These are phyloP conservation scores for Diaporthe destruens DNA, from an alignment of 2,329 filamentous ascomycete species.

Conservation along the genomic window DNA sequence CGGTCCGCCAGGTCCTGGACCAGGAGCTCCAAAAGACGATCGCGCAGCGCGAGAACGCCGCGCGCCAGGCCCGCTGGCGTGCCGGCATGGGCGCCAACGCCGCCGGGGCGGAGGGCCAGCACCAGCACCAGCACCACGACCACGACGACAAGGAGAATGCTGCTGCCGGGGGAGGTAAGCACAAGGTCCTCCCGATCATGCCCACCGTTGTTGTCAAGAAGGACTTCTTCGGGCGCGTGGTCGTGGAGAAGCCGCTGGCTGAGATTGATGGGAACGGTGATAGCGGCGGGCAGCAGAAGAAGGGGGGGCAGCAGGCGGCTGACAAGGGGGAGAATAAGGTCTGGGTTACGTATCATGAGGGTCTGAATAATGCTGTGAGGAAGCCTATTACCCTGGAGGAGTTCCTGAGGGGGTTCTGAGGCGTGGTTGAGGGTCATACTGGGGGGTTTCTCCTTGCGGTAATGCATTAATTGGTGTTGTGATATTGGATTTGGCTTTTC, in stretches of 20 bases:
- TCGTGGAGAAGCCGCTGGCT: slow-evolving; percentile 67
- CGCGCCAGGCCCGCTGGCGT: slow-evolving; percentile 74
- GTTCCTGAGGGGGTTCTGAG: slow-evolving; percentile 75
- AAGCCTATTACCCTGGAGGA: slow-evolving; percentile 88
- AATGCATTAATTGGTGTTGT: neutral
- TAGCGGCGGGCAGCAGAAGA: slow-evolving; percentile 41
- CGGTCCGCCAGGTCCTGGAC: slow-evolving; percentile 91
- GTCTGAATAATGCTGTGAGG: slow-evolving; percentile 90
- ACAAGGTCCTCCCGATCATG: slow-evolving; percentile 44
- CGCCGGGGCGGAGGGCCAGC: slow-evolving; percentile 33
- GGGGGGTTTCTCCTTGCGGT: neutral
- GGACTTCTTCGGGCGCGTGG: slow-evolving; percentile 49
- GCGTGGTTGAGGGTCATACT: neutral
- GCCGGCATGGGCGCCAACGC: slow-evolving; percentile 62
- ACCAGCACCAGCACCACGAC: neutral
- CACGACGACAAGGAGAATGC: slow-evolving; percentile 56
- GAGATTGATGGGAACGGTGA: slow-evolving; percentile 59
- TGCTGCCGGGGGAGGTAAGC: slow-evolving; percentile 38
- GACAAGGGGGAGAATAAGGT: slow-evolving; percentile 70
- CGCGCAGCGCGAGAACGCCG: slow-evolving; percentile 73
- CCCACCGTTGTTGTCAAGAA: slow-evolving; percentile 45
- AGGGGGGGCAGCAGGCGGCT: slow-evolving; percentile 44
- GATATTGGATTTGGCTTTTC: no score
- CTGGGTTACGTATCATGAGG: slow-evolving; percentile 92
- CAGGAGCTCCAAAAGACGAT: slow-evolving; percentile 86